Base-by-base conservation (phyloP, 352 stramenopile genomes). In the Pelagophyceae sp. region DNA sequence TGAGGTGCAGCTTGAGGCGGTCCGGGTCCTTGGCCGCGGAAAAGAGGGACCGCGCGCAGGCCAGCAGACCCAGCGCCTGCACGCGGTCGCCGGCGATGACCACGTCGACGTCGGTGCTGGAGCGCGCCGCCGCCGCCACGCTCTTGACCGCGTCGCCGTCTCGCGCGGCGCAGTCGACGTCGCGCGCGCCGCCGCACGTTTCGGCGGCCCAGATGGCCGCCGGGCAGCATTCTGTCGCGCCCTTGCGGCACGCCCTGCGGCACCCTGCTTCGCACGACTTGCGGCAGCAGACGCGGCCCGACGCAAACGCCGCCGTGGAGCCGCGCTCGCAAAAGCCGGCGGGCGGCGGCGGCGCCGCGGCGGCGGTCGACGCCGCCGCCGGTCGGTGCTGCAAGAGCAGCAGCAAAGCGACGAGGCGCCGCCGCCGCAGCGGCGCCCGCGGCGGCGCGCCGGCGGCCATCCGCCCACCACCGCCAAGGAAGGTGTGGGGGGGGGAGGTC, bases 91-190 rank as follows among this genome's bases (percentile, higher is more conserved):
- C 67, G 35, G 67, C 67, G 67, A 74, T 33, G 35, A 74, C 67
- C 35, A 74, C 67, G 38, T 74, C 5, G 1, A 74, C 67, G 35
- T 60, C 86, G 86, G 37, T 89, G 84, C 29, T 87, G 85, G 20
- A 27, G 45, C 45, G 45, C 45, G 45, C 45, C 45, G n/a, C n/a
- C 33, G 3, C 1, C 29, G 29, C 29, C 61, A 31, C 61, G 61
- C 61, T 31, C 61, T 38, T 37, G 31, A 71, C 37, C n/a, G 3
- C 61, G 29, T 1, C 33, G 29, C 37, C 29, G 33, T 71, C 61
- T 3, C 37, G 61, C 33, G 37, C 61, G 29, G 61, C 3, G 61
- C 61, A 71, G 11, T 25, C 33, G 61, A 71, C 61, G 61, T 71
- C 61, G 11, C 1, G 1, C 11, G 61, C 29, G n/a, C n/a, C 25